Percentiles rank a stretch among this genome's conserved stretches.
Conservation (phyloP, 352 stramenopile species). For the Aphanomyces invadans region DNA sequence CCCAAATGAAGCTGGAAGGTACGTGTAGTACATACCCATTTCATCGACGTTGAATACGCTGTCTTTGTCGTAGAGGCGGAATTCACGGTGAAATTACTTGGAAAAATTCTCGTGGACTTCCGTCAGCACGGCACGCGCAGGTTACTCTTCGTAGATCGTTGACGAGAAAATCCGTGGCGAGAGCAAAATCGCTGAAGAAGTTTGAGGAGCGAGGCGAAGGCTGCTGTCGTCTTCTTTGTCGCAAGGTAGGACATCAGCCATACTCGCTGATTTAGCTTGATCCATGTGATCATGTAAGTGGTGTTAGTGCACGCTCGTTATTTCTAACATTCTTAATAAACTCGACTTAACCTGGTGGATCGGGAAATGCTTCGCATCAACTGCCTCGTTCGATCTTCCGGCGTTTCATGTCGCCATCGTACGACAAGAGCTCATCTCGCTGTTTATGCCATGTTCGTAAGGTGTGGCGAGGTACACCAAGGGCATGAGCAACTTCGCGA, state of each 20-base stretch:
- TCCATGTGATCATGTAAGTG: constrained; percentile 23
- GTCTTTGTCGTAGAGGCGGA: neutral
- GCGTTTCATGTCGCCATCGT: neutral
- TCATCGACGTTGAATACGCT: constrained; percentile 28
- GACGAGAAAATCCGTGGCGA: constrained; percentile 27
- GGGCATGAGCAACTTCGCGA: neutral
- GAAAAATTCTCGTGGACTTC: constrained; percentile 25
- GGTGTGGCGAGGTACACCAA: neutral
- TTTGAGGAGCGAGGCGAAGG: constrained; percentile 5
- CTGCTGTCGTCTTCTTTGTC: constrained; percentile 10
- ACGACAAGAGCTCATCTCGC: neutral
- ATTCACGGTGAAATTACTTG: neutral
- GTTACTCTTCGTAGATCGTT: constrained; percentile 20
- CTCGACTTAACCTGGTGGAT: constrained; percentile 26
- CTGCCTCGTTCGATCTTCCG: neutral
- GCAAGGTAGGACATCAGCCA: constrained; percentile 25
- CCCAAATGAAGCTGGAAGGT: constrained; percentile 23
- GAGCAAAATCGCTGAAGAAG: constrained; percentile 20
- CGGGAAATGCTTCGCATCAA: constrained; percentile 7
- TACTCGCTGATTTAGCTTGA: constrained; percentile 23
- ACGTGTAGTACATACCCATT: constrained; percentile 26
- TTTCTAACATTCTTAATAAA: constrained; percentile 29
- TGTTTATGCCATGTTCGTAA: neutral
- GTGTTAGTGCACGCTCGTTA: constrained; percentile 28
- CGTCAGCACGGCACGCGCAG: constrained; percentile 20